phyloP scores from a whole-genome alignment of 257 asterid species.

The Asclepias syriaca region DNA sequence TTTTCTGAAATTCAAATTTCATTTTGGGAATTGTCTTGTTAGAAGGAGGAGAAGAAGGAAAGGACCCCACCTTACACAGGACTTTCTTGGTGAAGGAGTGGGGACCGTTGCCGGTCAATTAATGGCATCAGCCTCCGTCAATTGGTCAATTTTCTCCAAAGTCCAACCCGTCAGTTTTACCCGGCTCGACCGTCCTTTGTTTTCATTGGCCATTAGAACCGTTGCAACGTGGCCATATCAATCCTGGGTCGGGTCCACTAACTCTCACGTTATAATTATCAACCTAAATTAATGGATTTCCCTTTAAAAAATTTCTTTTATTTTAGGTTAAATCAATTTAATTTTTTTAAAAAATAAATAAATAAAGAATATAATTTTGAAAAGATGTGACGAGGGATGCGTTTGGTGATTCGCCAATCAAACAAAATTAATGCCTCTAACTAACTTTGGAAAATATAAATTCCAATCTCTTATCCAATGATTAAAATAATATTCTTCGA shows the following conservation, averaged over 20 bases:
- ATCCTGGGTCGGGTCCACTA: background rate
- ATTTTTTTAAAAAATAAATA: no score
- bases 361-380: no score
- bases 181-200: constrained; percentile 4
- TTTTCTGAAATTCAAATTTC: no score
- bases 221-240: background rate
- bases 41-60: background rate
- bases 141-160: constrained; percentile 14
- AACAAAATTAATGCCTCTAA: constrained; percentile 6
- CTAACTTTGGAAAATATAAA: background rate
- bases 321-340: no score
- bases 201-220: background rate
- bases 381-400: no score
- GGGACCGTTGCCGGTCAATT: constrained; percentile 30
- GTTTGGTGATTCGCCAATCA: background rate
- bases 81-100: constrained; percentile 13
- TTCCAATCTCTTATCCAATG: background rate
- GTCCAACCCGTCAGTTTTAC: background rate
- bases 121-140: constrained; percentile 27
- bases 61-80: background rate
- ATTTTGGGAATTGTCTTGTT: background rate
- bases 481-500: background rate
- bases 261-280: no score
- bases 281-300: no score
- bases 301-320: no score